Percentiles rank a stretch among this genome's conserved stretches.
Conservation (phyloP, 495 filamentous ascomycete genomes). For the Trichoderma virens region DNA sequence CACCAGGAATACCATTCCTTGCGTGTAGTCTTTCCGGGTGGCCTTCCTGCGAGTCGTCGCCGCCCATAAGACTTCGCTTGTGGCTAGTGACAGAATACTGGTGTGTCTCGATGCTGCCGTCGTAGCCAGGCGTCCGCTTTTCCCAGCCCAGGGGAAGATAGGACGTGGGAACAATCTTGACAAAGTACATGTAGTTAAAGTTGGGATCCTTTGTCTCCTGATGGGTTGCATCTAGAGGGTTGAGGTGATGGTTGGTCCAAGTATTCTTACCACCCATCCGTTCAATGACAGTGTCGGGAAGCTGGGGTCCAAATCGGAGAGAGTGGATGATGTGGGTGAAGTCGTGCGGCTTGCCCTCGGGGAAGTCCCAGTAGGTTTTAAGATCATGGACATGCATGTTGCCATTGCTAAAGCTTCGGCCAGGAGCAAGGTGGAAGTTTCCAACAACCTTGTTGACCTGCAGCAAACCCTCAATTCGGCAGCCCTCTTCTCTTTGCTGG, state of each 20-base stretch:
- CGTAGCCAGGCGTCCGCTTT: constrained; percentile 28
- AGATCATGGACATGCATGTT: constrained; percentile 98
- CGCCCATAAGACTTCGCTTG: constrained; percentile 75
- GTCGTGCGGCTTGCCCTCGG: constrained; percentile 59
- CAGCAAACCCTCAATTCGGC: constrained; percentile 86
- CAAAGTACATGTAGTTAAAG: constrained; percentile 98
- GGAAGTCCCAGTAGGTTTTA: constrained; percentile 76
- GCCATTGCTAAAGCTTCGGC: constrained; percentile 84
- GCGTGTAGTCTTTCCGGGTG: constrained; percentile 89
- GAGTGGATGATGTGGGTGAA: constrained; percentile 88
- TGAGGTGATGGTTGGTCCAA: constrained; percentile 85
- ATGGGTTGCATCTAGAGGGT: constrained; percentile 78
- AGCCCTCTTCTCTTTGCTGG: constrained; percentile 82
- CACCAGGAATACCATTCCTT: constrained; percentile 84
- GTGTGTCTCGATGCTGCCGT: constrained; percentile 90
- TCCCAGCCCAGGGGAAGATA: constrained; percentile 86
- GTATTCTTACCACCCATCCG: constrained; percentile 50
- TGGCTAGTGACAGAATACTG: constrained; percentile 97
- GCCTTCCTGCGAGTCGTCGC: constrained; percentile 71
- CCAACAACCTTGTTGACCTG: constrained; percentile 97
- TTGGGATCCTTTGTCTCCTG: constrained; percentile 73
- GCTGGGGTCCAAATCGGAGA: constrained; percentile 86
- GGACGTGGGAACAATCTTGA: constrained; percentile 94
- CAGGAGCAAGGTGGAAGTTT: constrained; percentile 98
- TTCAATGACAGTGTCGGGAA: constrained; percentile 64